Percentiles rank a stretch among this genome's conserved stretches.
These are phyloP conservation scores for Nannochloris sp. DNA, from an alignment of 139 green algal genomes.

Conservation along the genomic window DNA sequence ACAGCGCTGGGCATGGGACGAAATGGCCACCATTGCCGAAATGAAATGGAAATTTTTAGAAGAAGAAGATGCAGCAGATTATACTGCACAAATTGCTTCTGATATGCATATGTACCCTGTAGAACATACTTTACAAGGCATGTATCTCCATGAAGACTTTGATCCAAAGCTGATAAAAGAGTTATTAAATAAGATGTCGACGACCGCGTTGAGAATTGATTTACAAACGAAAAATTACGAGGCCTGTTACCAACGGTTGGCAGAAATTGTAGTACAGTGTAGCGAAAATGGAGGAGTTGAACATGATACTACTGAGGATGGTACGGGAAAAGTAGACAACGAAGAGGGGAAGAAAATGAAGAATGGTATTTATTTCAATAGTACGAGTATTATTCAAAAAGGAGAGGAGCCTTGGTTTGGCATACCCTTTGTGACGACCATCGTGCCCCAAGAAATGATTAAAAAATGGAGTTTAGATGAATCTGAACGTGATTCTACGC, in stretches of 20 bases:
- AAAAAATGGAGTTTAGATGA: slow-evolving; percentile 40
- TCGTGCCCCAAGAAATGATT: slow-evolving; percentile 34
- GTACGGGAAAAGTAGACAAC: too few species aligned
- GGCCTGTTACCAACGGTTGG: neutral
- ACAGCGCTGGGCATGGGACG: slow-evolving; percentile 80
- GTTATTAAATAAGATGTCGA: slow-evolving; percentile 39
- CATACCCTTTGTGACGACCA: slow-evolving; percentile 22
- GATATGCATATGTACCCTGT: slow-evolving; percentile 43
- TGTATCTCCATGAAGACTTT: slow-evolving; percentile 56
- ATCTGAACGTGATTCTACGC: neutral
- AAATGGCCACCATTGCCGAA: slow-evolving; percentile 64
- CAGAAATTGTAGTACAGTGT: too few species aligned
- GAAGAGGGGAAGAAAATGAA: too few species aligned
- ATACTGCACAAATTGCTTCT: slow-evolving; percentile 44
- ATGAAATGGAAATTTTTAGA: slow-evolving; percentile 65
- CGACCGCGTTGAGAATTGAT: slow-evolving; percentile 48
- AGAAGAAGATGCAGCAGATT: slow-evolving; percentile 80
- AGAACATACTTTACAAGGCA: slow-evolving; percentile 49
- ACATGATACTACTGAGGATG: too few species aligned
- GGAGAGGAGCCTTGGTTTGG: slow-evolving; percentile 70
- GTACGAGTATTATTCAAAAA: neutral
- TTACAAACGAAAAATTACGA: slow-evolving; percentile 51
- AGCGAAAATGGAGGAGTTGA: too few species aligned
- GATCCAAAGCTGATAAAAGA: slow-evolving; percentile 48
- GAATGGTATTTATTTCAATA: neutral